Conservation (phyloP, 2,329 filamentous ascomycete species). For the Amauroascus verrucosus region DNA sequence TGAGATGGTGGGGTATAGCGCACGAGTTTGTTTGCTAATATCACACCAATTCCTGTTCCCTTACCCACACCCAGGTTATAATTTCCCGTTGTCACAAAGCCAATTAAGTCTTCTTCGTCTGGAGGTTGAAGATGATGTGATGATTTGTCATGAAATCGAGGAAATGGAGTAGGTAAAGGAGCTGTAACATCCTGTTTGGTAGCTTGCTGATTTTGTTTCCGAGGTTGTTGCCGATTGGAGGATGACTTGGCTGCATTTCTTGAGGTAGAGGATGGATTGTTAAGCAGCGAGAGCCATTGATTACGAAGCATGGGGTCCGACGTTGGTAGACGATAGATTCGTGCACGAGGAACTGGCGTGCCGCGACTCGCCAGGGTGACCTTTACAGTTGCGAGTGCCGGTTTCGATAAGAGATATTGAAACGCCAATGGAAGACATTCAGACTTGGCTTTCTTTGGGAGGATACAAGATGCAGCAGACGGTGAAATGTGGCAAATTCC, state of each 20-base stretch:
- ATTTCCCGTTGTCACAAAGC: conserved; percentile 80
- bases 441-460: conserved; percentile 22
- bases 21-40: conserved; percentile 52
- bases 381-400: conserved; percentile 49
- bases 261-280: background rate
- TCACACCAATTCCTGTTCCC: conserved; percentile 62
- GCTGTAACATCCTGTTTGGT: conserved; percentile 3
- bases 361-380: conserved; percentile 62
- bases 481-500: conserved; percentile 35
- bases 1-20: conserved; percentile 3
- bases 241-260: background rate
- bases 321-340: conserved; percentile 76
- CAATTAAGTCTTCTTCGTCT: conserved; percentile 63
- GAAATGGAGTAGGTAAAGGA: conserved; percentile 38
- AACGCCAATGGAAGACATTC: conserved; percentile 12
- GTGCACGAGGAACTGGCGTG: conserved; percentile 58
- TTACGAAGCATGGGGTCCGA: conserved; percentile 45
- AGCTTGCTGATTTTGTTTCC: conserved; percentile 12
- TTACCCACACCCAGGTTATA: conserved; percentile 69
- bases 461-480: conserved; percentile 28
- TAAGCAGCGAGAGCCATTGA: conserved; percentile 53
- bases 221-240: conserved; percentile 18
- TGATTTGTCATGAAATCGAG: conserved; percentile 30
- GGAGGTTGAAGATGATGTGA: conserved; percentile 51
- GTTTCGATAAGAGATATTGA: conserved; percentile 18